Evolutionary conservation across 23 red algal species (phyloP), one percentile per base, ranked within the genome.

Genomic region (Pyropia haitanensis): DNA sequence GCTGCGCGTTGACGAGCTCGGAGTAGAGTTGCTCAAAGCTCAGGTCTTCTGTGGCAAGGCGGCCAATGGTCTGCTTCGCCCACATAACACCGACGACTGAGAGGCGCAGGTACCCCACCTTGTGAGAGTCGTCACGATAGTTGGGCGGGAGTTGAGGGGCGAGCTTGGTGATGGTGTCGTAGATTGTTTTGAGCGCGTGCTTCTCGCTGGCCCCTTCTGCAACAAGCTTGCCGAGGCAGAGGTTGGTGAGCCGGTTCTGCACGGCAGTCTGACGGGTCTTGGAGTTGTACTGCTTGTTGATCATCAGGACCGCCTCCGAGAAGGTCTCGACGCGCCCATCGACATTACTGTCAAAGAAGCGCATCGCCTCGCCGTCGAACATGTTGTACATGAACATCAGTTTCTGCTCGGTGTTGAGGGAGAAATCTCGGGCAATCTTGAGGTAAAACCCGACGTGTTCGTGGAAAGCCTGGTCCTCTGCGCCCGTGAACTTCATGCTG

Each of bases 241-340:
- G 50, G 16, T 16, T 46, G 1, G 44, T 15, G 2, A 73, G 54
- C 31, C 60, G 60, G 17, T 73, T 73, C 69, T 73, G 56, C 14
- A 61, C 51, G 16, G 52, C 22, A 5, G 49, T 73, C 49, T 73
- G 69, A 24, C 69, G 34, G 34, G 60, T 25, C 56, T 9, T 25
- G 3, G 69, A 73, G 69, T 60, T 73, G 69, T 73, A 61, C 50
- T 73, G 52, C 50, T 60, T 22, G 15, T 73, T 39, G 1, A 73
- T 56, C 69, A 73, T 59, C 5, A 32, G 24, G 24, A 73, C 23
- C 29, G 50, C 69, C 60, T 73, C 52, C 12, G 56, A 56, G 49
- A 56, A 73, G 22, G 15, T 73, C 5, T 1, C 22, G 52, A 56
- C 51, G 19, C 60, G 60, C 1, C 24, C 24, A 23, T 73, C 51